These are phyloP conservation scores for Leccinum ochraceum DNA, from an alignment of 768 basidiomycete species.

Conservation along the genomic window DNA sequence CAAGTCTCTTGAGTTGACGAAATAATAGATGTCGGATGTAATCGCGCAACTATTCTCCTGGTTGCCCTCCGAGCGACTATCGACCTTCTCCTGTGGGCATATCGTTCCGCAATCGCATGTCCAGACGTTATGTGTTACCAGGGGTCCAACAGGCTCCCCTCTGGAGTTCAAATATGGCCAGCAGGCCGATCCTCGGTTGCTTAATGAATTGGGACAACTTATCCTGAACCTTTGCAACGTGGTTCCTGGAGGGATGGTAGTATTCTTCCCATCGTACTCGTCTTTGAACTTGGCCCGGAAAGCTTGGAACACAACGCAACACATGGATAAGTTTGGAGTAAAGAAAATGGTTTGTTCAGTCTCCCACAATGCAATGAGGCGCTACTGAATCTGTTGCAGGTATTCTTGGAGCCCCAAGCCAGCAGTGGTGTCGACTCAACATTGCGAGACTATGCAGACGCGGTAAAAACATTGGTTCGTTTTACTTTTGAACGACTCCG, in stretches of 20 bases:
- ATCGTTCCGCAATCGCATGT: conserved; percentile 84
- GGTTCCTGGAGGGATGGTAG: conserved; percentile 85
- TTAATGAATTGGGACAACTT: conserved; percentile 81
- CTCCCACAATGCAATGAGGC: neutral
- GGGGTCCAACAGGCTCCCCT: conserved; percentile 71
- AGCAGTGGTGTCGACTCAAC: conserved; percentile 70
- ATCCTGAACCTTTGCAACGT: conserved; percentile 77
- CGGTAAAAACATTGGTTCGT: conserved; percentile 36
- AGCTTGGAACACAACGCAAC: conserved; percentile 63
- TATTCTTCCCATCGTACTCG: conserved; percentile 92
- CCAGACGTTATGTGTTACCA: conserved; percentile 68
- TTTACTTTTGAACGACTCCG: neutral
- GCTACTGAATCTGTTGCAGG: conserved; percentile 41
- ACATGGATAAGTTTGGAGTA: conserved; percentile 56
- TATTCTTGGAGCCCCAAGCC: conserved; percentile 88
- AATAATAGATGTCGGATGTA: conserved; percentile 80
- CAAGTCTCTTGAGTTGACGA: conserved; percentile 6
- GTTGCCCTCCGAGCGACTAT: conserved; percentile 59
- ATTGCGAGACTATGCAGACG: conserved; percentile 69
- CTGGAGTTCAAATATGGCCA: conserved; percentile 83
- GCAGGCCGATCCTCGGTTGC: conserved; percentile 63
- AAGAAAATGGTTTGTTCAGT: conserved; percentile 70
- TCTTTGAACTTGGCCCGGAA: conserved; percentile 70
- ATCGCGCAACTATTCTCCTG: conserved; percentile 75
- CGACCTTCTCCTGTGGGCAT: conserved; percentile 89